phyloP scores from a whole-genome alignment of 177 flowering plant genomes.

The Telopea speciosissima region DNA sequence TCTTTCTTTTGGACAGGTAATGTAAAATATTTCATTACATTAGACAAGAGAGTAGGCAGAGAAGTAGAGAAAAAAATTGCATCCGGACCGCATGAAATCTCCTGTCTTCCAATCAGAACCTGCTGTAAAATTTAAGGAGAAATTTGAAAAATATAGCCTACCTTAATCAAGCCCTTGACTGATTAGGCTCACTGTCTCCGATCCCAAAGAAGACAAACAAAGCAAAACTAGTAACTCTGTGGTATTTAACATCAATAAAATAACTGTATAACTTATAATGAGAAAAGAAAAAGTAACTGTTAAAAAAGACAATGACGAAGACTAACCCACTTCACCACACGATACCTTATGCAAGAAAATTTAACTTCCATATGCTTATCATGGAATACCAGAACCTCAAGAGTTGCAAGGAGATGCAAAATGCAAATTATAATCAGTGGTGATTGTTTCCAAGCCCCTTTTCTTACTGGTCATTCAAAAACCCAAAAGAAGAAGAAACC shows the following conservation, averaged over 20 bases:
- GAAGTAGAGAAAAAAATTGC: too few species aligned
- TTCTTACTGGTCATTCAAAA: background rate
- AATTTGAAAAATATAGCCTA: background rate
- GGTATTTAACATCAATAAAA: background rate
- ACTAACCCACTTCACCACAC: background rate
- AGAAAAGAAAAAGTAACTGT: background rate
- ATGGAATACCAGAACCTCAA: background rate
- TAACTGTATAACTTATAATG: background rate
- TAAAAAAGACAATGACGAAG: background rate
- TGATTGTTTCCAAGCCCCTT: background rate
- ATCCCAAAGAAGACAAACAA: background rate
- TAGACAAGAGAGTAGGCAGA: too few species aligned
- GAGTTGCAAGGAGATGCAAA: too few species aligned
- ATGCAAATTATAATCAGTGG: background rate
- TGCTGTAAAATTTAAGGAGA: background rate
- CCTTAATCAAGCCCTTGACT: background rate
- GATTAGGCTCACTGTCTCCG: background rate
- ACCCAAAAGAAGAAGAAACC: background rate
- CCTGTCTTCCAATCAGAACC: background rate
- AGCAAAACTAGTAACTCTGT: background rate
- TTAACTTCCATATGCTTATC: background rate
- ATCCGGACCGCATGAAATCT: too few species aligned
- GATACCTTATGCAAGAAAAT: background rate
- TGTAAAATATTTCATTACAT: too few species aligned
- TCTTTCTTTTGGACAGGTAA: too few species aligned